Percentiles rank a stretch among this genome's conserved stretches.
These are phyloP conservation scores for Apiospora hydei DNA, from an alignment of 2,329 filamentous ascomycete genomes.

Conservation along the genomic window DNA sequence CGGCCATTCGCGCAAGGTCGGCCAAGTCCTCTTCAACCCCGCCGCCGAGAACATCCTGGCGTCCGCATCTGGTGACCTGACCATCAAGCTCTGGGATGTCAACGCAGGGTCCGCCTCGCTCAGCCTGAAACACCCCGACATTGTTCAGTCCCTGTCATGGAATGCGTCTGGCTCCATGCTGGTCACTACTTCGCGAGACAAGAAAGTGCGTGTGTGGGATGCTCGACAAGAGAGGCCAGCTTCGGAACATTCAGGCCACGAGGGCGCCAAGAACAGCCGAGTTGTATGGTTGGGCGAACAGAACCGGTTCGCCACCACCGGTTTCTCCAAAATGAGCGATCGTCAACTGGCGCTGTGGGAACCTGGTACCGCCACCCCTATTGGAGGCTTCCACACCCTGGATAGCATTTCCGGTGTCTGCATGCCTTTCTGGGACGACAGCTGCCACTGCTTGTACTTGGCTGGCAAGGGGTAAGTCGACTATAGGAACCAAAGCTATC, in stretches of 20 bases:
- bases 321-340: slow-evolving; percentile 98
- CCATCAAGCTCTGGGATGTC: slow-evolving; percentile 95
- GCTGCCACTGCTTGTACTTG: slow-evolving; percentile 92
- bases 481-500: background rate
- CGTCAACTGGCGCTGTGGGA: slow-evolving; percentile 97
- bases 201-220: slow-evolving; percentile 98
- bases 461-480: slow-evolving; percentile 88
- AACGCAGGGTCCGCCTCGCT: slow-evolving; percentile 77
- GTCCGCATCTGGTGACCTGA: slow-evolving; percentile 93
- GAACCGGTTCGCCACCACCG: slow-evolving; percentile 93
- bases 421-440: slow-evolving; percentile 99
- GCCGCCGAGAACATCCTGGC: slow-evolving; percentile 94
- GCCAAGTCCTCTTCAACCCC: slow-evolving; percentile 97
- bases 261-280: slow-evolving; percentile 96
- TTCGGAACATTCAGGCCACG: slow-evolving; percentile 84
- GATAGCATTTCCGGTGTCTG: slow-evolving; percentile 97
- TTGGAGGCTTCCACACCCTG: slow-evolving; percentile 87
- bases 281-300: slow-evolving; percentile 97
- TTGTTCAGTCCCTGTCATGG: slow-evolving; percentile 96
- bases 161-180: slow-evolving; percentile 86
- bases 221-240: slow-evolving; percentile 89
- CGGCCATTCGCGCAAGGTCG: slow-evolving; percentile 94
- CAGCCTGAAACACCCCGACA: slow-evolving; percentile 84
- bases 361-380: slow-evolving; percentile 81
- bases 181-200: slow-evolving; percentile 94